A percentile compares a stretch with the other conserved stretches of the same genome.
Evolutionary conservation across 1,139 yeast species (phyloP).

Genomic region (Geotrichum macrosporum): DNA sequence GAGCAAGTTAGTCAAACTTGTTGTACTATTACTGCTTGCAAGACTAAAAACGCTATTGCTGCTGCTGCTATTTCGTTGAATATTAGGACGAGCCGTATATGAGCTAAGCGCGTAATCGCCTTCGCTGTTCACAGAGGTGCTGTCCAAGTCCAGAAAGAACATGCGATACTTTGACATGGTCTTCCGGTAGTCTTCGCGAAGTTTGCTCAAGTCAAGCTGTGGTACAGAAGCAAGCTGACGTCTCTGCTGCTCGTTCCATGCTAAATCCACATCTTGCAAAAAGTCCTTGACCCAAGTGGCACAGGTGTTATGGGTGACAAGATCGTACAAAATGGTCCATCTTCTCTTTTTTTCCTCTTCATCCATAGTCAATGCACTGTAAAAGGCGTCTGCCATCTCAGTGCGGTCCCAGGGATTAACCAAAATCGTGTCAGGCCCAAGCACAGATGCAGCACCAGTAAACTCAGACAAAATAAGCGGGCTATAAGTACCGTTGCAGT

Average conservation of each 20-base stretch:
- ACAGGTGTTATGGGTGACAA: constrained; percentile 65
- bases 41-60: constrained; percentile 9
- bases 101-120: constrained; percentile 4
- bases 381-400: constrained; percentile 59
- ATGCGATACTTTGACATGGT: constrained; percentile 29
- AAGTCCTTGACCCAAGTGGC: constrained; percentile 68
- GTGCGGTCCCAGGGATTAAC: constrained; percentile 89
- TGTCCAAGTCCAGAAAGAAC: constrained; percentile 36
- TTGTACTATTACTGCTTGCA: constrained; percentile 8
- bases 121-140: constrained; percentile 23
- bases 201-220: constrained; percentile 27
- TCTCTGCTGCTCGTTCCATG: constrained; percentile 58
- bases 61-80: constrained; percentile 10
- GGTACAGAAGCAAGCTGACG: constrained; percentile 39
- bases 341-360: constrained; percentile 52
- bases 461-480: constrained; percentile 88
- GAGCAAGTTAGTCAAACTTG: constrained; percentile 1
- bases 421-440: constrained; percentile 49
- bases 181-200: constrained; percentile 28
- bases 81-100: constrained; percentile 1
- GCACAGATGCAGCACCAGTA: constrained; percentile 84
- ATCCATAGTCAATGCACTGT: constrained; percentile 60
- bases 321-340: constrained; percentile 58
- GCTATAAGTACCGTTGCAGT: constrained; percentile 68
- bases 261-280: constrained; percentile 49